phyloP scores from a whole-genome alignment of 345 rosid genomes.

The Cardamine resedifolia region DNA sequence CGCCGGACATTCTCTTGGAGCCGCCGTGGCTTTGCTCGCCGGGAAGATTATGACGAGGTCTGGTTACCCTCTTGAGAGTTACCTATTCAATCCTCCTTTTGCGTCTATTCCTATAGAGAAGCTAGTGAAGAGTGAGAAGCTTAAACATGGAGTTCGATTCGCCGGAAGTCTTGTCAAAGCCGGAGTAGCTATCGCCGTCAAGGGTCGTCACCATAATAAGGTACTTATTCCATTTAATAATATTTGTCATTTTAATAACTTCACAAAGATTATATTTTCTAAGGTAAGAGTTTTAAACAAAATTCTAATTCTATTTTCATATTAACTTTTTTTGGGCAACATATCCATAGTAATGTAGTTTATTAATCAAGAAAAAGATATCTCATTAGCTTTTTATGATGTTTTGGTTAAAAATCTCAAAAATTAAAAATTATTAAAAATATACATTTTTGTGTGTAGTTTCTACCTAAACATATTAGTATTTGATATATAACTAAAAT shows the following conservation, averaged over 20 bases:
- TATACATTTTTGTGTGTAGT: no score
- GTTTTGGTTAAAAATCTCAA: neutral
- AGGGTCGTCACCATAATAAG: constrained; percentile 36
- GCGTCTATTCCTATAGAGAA: constrained; percentile 55
- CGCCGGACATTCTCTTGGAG: constrained; percentile 73
- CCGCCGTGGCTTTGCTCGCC: constrained; percentile 66
- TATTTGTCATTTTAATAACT: neutral
- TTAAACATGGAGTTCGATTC: constrained; percentile 53
- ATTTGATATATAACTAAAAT: neutral
- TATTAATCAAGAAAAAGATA: no score
- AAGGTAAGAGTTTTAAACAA: neutral
- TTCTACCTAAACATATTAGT: neutral
- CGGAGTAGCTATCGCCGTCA: constrained; percentile 52
- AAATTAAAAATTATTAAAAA: no score
- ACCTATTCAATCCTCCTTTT: constrained; percentile 69
- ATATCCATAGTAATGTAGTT: neutral
- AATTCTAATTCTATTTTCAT: neutral
- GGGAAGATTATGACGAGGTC: constrained; percentile 58
- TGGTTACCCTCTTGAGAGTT: constrained; percentile 48
- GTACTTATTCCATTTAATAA: neutral
- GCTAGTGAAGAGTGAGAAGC: constrained; percentile 45
- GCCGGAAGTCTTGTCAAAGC: constrained; percentile 61
- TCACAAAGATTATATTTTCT: neutral
- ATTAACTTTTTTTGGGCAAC: neutral
- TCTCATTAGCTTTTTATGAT: neutral